Base-by-base conservation (phyloP, 2,329 filamentous ascomycete genomes). In the Aspergillus pseudoterreus region DNA sequence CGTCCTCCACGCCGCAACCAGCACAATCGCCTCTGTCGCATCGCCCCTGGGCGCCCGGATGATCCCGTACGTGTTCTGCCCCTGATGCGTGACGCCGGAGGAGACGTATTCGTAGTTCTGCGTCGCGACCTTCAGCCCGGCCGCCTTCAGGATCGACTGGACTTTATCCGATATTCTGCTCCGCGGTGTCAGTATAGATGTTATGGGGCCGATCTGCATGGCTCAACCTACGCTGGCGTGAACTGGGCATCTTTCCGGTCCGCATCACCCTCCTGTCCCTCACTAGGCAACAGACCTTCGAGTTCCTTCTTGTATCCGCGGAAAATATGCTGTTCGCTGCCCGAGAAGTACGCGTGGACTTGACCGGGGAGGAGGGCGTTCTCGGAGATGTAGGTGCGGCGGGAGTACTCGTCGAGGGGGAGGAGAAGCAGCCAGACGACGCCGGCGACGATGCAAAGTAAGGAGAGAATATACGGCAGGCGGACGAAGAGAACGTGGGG, bases 271-370 rank as follows among this genome's bases (percentile, higher is more conserved):
- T 33, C 49, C 19, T 48, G 47, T 14, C n/a, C 14, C 2, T 55
- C 57, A 39, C 61, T 57, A 15, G 60, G 52, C 24, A 71, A 45
- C 65, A 63, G 66, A 8, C 74, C 78, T 60, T 88, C 83, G 46
- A 96, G 78, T 74, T 97, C 94, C 65, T 90, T 85, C 64, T 87
- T 84, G 70, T 95, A 97, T 6, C 90, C 94, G 43, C 91, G 82
- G 66, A 97, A 92, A 58, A 97, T 83, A 71, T 96, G 88, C 75
- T 97, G 92, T 69, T 99, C 94, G 70, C 90, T 96, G 15, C 94
- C 94, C 6, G 89, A 86, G 68, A 99, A 99, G 72, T 99, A 99
- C 1, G 94, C 96, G 74, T 97, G 92, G 8, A 97, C 94, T 72
- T 99, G 94, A 2, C 92, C 94, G 0, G 94, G 94, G 12, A 99